phyloP scores from a whole-genome alignment of 805 yeast genomes.

The Spathaspora arborariae region DNA sequence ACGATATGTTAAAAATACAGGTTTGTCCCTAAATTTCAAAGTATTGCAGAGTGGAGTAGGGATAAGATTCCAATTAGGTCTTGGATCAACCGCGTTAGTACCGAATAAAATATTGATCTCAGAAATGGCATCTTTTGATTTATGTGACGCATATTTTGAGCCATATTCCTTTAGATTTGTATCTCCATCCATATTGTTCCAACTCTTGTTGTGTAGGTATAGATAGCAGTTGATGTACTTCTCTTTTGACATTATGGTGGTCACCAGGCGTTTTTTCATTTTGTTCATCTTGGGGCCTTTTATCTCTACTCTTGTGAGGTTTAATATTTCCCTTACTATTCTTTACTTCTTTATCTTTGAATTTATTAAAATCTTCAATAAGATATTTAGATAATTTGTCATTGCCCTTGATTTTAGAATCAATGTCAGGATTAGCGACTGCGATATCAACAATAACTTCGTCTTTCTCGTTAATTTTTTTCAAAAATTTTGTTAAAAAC shows the following conservation, averaged over 20 bases:
- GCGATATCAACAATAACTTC: slow-evolving; percentile 39
- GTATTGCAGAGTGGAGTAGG: slow-evolving; percentile 19
- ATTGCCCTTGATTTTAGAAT: slow-evolving; percentile 35
- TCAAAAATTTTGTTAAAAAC: slow-evolving; percentile 12
- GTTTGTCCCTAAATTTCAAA: slow-evolving; percentile 15
- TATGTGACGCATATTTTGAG: slow-evolving; percentile 45
- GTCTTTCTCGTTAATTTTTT: slow-evolving; percentile 2
- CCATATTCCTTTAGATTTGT: slow-evolving; percentile 55
- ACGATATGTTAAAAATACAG: slow-evolving; percentile 30
- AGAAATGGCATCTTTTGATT: slow-evolving; percentile 39
- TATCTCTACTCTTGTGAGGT: too few species aligned
- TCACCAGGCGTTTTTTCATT: background rate
- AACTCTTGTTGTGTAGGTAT: slow-evolving; percentile 37
- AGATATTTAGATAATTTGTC: slow-evolving; percentile 28
- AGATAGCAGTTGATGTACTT: slow-evolving; percentile 10
- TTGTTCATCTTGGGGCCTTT: too few species aligned
- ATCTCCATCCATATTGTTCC: slow-evolving; percentile 43
- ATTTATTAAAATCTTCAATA: slow-evolving; percentile 24
- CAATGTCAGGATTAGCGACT: slow-evolving; percentile 29
- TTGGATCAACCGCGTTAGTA: slow-evolving; percentile 67
- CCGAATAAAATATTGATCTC: slow-evolving; percentile 74
- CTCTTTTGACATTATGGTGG: slow-evolving; percentile 1
- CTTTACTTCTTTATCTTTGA: background rate
- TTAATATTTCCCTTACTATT: too few species aligned
- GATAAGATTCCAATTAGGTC: slow-evolving; percentile 61